Percentiles rank a stretch among this genome's conserved stretches.
These are phyloP conservation scores for Escovopsis sp. DNA, from an alignment of 2,329 filamentous ascomycete genomes.

Conservation along the genomic window DNA sequence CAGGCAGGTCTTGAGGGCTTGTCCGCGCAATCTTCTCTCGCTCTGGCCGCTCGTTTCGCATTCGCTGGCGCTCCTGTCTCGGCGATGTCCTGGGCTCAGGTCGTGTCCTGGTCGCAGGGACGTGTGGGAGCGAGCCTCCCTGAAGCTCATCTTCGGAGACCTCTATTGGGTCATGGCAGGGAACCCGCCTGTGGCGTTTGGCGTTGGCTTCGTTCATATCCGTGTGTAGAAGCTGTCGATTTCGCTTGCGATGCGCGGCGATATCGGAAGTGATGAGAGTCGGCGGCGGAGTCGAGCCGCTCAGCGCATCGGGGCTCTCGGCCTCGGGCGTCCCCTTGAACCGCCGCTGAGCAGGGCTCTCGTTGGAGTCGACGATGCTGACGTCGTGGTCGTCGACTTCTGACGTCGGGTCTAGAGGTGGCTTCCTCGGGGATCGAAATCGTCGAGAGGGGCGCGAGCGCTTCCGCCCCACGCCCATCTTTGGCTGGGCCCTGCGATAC, in stretches of 20 bases:
- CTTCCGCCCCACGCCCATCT: not conserved
- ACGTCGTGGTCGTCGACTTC: not conserved
- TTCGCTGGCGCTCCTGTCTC: too few relatives aligned
- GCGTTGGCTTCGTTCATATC: slow-evolving; percentile 5
- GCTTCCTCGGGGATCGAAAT: not conserved
- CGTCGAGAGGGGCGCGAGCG: slow-evolving; percentile 4
- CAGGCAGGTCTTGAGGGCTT: slow-evolving; percentile 2
- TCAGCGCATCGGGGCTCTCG: slow-evolving; percentile 13
- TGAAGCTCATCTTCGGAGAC: slow-evolving; percentile 18
- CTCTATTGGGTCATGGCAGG: slow-evolving; percentile 6
- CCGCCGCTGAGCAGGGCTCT: not conserved
- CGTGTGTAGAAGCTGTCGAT: not conserved
- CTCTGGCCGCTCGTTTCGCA: not conserved
- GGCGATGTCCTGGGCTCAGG: not conserved
- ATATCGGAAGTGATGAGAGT: slow-evolving; percentile 12
- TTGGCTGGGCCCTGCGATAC: slow-evolving; percentile 9
- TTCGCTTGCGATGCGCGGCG: not conserved
- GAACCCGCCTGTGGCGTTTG: slow-evolving; percentile 6
- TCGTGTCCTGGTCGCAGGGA: too few relatives aligned
- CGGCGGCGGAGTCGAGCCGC: slow-evolving; percentile 6
- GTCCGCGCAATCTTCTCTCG: slow-evolving; percentile 16
- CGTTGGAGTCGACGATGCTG: not conserved
- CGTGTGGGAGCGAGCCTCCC: not conserved
- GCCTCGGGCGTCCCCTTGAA: not conserved
- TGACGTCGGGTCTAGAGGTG: not conserved